Evolutionary conservation across 495 filamentous ascomycete genomes (phyloP).

Genomic region (Hypoxylon subgilvum): DNA sequence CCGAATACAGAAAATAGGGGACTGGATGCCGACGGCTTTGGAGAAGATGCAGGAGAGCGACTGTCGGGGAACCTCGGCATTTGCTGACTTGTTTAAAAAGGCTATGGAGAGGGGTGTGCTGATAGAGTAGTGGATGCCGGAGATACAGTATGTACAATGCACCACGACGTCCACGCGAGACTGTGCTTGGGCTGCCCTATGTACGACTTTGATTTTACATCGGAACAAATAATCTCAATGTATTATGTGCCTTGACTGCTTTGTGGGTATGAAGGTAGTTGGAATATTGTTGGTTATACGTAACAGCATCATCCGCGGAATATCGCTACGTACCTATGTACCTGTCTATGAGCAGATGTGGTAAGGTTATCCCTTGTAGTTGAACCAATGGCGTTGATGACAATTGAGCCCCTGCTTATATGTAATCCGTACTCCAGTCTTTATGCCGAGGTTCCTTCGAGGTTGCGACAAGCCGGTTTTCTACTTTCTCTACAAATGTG

Average conservation of each 20-base stretch:
- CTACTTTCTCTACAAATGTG: conserved; percentile 5
- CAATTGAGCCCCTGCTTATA: conserved; percentile 22
- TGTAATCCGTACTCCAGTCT: not conserved
- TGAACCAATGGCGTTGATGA: conserved; percentile 24
- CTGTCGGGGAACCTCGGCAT: conserved; percentile 49
- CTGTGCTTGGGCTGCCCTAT: too few relatives aligned
- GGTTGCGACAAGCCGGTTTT: conserved; percentile 16
- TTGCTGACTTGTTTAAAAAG: conserved; percentile 47
- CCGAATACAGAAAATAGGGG: conserved; percentile 71
- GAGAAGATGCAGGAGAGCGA: conserved; percentile 59
- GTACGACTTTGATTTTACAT: too few relatives aligned
- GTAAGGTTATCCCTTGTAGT: too few relatives aligned
- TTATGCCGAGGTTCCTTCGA: conserved; percentile 34
- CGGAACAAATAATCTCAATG: too few relatives aligned
- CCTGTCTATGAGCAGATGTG: too few relatives aligned
- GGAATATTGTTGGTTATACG: not conserved
- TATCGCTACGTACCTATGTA: too few relatives aligned
- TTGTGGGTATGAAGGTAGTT: not conserved
- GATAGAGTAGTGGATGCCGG: conserved; percentile 28
- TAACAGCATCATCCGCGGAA: too few relatives aligned
- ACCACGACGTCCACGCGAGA: too few relatives aligned
- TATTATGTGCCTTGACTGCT: too few relatives aligned
- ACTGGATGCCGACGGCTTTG: conserved; percentile 68
- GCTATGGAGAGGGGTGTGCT: conserved; percentile 35
- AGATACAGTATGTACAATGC: too few relatives aligned